A percentile compares a stretch with the other conserved stretches of the same genome.
Conservation (phyloP, 176 grass and related monocot genomes). For the Oryza meridionalis region DNA sequence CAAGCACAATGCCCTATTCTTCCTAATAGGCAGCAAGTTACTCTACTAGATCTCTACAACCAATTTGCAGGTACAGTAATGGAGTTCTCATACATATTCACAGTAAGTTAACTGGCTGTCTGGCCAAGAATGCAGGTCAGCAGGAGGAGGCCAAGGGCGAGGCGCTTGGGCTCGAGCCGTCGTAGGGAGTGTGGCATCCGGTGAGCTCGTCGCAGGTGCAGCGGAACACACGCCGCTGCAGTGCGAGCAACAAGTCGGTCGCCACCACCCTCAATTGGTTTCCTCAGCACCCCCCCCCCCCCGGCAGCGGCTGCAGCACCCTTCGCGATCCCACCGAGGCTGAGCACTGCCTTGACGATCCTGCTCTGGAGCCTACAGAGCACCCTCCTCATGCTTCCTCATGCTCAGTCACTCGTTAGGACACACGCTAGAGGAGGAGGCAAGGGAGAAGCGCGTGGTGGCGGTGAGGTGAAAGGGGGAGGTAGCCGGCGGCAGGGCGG, state of each 20-base stretch:
- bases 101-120: no score
- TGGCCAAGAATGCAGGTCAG: no score
- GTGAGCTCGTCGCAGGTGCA: slow-evolving; percentile 75
- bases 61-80: neutral
- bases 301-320: neutral
- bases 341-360: slow-evolving; percentile 64
- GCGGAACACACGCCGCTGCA: slow-evolving; percentile 81
- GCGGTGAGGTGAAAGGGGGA: no score
- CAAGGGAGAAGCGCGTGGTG: no score
- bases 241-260: slow-evolving; percentile 64
- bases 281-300: slow-evolving; percentile 10
- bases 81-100: neutral
- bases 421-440: no score
- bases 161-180: slow-evolving; percentile 74
- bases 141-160: slow-evolving; percentile 63
- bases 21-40: neutral
- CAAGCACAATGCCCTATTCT: neutral
- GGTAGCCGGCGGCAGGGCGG: no score
- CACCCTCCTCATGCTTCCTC: slow-evolving; percentile 38
- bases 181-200: slow-evolving; percentile 72
- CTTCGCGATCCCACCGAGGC: slow-evolving; percentile 57
- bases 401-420: neutral
- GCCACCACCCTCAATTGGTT: slow-evolving; percentile 62
- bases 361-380: slow-evolving; percentile 54
- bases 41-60: neutral